Percentiles rank a stretch among this genome's conserved stretches.
These are phyloP conservation scores for Lasiodiplodia sp. DNA, from an alignment of 2,329 filamentous ascomycete species.

Conservation along the genomic window DNA sequence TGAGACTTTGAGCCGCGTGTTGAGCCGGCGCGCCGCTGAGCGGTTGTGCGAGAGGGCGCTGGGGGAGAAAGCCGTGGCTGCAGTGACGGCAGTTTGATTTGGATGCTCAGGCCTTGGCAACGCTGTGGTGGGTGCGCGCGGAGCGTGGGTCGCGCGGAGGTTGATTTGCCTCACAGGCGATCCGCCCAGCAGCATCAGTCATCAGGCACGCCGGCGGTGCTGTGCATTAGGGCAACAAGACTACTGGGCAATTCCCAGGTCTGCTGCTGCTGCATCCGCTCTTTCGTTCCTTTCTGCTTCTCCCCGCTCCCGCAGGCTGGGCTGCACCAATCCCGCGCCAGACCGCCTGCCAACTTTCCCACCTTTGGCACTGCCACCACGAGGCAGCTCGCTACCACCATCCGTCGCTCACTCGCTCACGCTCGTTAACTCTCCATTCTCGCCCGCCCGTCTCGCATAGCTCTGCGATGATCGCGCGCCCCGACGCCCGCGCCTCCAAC, in stretches of 20 bases:
- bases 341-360: conserved; percentile 28
- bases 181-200: conserved; percentile 18
- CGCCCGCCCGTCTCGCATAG: conserved; percentile 2
- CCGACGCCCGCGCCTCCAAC: conserved; percentile 6
- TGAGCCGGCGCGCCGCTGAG: background rate
- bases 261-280: conserved; percentile 15
- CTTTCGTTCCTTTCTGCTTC: conserved; percentile 11
- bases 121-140: conserved; percentile 21
- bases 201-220: conserved; percentile 23
- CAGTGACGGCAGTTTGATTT: conserved; percentile 20
- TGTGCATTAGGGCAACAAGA: conserved; percentile 20
- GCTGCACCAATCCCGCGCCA: conserved; percentile 14
- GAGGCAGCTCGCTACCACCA: conserved; percentile 23
- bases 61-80: background rate
- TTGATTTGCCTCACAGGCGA: conserved; percentile 25
- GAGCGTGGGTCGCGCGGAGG: conserved; percentile 18
- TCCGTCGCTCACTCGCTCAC: background rate
- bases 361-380: conserved; percentile 23
- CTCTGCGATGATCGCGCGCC: conserved; percentile 19
- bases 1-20: conserved; percentile 11
- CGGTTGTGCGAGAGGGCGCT: background rate
- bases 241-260: conserved; percentile 23
- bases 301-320: conserved; percentile 27
- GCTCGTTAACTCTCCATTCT: conserved; percentile 21
- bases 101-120: conserved; percentile 24